Evolutionary conservation across 2,329 filamentous ascomycete genomes (phyloP), one percentile per base, ranked within the genome.

Genomic region (Verticillium zaregamsianum): DNA sequence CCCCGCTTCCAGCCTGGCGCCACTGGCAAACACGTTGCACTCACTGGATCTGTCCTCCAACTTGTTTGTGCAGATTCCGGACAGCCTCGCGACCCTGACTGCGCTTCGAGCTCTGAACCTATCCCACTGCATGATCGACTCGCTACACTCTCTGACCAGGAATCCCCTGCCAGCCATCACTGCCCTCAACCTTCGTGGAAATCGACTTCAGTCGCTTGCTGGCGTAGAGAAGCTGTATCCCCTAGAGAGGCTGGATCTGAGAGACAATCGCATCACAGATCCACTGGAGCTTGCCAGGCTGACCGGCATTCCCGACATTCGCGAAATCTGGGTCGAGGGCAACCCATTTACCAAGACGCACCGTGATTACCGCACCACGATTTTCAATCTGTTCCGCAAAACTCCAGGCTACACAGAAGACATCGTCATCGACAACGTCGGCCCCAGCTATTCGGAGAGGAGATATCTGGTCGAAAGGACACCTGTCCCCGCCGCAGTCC

Each of bases 51-150:
- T 99, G 56, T 98, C 95, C 1, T 88, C 88, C 58, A 99, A 99
- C 71, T 86, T 97, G 35, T 96, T 99, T 74, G 88, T 87, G n/a
- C 91, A 97, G 73, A 90, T 98, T 60, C 95, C 95, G 1, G 95
- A 98, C 73, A 95, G 91, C 69, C 79, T 99, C 62, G 90, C 93
- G 14, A 91, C 87, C 11, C 80, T 99, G 62, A 93, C 92, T 23
- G 90, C 92, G 32, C 84, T 99, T n/a, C 88, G 93, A 66, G 93
- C 95, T 28, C 80, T 99, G 60, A 98, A 99, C 70, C 82, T 99
- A 31, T 96, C 94, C 4, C 91, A 96, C 70, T 98, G 94, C 82
- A 97, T 98, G 93, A 98, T 99, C 65, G 91, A 94, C 68, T 95
- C 93, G 17, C 82, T 99, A 61, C 91, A 96, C 69, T 97, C 94